These are phyloP conservation scores for Aquilaria agallochum DNA, from an alignment of 441 rosid species.

Conservation along the genomic window DNA sequence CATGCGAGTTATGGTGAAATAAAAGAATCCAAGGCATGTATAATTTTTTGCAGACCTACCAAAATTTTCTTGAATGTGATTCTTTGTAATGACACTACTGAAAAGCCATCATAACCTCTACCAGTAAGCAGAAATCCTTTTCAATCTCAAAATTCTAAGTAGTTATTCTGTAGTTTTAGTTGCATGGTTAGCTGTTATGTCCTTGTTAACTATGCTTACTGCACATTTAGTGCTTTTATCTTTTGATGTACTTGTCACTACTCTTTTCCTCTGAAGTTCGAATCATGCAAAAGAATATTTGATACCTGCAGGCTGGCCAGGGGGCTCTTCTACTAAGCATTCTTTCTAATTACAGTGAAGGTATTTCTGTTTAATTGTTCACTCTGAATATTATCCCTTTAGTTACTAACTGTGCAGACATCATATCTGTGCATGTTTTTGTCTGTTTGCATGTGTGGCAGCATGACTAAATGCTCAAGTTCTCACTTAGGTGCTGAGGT, in stretches of 20 bases:
- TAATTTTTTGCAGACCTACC: not conserved
- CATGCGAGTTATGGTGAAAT: slow-evolving; percentile 42
- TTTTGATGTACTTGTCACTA: slow-evolving; percentile 1
- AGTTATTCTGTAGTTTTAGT: too few relatives aligned
- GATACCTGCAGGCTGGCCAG: slow-evolving; percentile 26
- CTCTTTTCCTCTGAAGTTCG: slow-evolving; percentile 4
- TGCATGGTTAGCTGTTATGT: too few relatives aligned
- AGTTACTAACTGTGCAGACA: not conserved
- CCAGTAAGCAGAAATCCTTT: too few relatives aligned
- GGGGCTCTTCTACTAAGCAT: slow-evolving; percentile 31
- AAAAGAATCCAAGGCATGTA: slow-evolving; percentile 47
- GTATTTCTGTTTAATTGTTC: slow-evolving; percentile 9
- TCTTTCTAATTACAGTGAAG: slow-evolving; percentile 28
- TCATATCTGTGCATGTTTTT: not conserved
- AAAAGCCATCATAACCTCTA: too few relatives aligned
- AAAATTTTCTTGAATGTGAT: too few relatives aligned
- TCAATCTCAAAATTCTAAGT: too few relatives aligned
- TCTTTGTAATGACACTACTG: too few relatives aligned
- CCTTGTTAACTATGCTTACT: too few relatives aligned
- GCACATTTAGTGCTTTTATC: not conserved
- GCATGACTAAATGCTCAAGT: too few relatives aligned
- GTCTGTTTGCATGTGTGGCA: not conserved
- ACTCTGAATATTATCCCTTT: too few relatives aligned
- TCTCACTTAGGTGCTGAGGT: too few relatives aligned
- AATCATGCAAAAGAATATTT: too few relatives aligned